phyloP scores from a whole-genome alignment of 2,329 filamentous ascomycete species.

The Knufia petricola region DNA sequence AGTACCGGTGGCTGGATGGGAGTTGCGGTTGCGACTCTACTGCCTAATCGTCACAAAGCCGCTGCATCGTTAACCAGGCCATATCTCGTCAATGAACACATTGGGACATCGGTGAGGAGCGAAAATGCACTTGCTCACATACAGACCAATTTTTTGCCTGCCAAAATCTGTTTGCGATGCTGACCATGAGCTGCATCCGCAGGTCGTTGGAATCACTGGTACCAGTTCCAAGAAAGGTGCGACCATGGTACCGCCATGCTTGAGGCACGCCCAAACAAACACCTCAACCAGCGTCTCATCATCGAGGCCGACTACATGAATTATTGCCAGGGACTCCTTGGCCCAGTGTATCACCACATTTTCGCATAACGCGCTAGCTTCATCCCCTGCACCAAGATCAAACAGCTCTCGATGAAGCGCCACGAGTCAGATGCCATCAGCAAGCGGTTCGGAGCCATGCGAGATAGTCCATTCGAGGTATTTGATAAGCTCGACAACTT shows the following conservation, averaged over 20 bases:
- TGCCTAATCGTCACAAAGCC: not conserved
- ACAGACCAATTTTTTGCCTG: too few species aligned
- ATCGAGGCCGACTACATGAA: not conserved
- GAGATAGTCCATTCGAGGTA: not conserved
- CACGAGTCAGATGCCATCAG: not conserved
- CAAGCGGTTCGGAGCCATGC: not conserved
- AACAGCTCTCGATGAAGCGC: not conserved
- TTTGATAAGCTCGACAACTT: not conserved
- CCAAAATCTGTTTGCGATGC: too few species aligned
- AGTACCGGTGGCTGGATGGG: too few species aligned
- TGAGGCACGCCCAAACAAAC: not conserved
- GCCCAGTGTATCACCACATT: not conserved
- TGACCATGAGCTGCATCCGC: too few species aligned
- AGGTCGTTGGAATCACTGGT: too few species aligned
- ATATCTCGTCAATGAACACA: too few species aligned
- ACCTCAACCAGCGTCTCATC: slow-evolving; percentile 1
- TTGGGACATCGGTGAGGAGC: too few species aligned
- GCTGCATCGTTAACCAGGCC: too few species aligned
- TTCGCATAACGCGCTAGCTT: not conserved
- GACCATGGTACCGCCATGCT: not conserved
- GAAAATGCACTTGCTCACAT: too few species aligned
- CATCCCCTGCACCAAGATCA: not conserved
- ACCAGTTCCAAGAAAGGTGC: not conserved
- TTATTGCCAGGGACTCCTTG: not conserved
- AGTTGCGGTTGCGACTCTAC: not conserved